These are phyloP conservation scores for Leptomonas pyrrhocoris DNA, from an alignment of 208 protist genomes.

Conservation along the genomic window DNA sequence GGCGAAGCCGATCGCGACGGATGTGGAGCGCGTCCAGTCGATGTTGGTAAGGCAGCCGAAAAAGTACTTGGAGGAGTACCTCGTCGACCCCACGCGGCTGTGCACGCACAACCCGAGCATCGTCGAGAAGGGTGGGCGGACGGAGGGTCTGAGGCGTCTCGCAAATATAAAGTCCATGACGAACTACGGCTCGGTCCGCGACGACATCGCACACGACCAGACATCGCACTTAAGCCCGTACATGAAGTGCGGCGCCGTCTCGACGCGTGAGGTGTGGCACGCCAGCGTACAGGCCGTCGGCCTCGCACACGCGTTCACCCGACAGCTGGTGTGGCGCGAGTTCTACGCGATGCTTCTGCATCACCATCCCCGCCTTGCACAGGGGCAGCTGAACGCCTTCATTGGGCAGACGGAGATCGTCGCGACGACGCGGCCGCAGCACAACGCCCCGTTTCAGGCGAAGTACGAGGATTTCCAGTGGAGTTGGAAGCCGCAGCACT, in stretches of 20 bases:
- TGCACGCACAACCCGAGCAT: constrained; percentile 36
- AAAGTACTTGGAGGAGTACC: constrained; percentile 17
- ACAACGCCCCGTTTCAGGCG: constrained; percentile 67
- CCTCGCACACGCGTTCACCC: constrained; percentile 44
- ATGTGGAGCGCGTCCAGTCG: constrained; percentile 26
- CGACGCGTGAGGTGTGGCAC: constrained; percentile 66
- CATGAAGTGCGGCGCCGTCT: constrained; percentile 82
- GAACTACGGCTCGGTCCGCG: constrained; percentile 49
- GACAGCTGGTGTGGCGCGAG: constrained; percentile 78
- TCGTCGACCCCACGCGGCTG: constrained; percentile 27
- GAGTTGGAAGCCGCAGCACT: constrained; percentile 57
- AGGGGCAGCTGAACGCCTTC: constrained; percentile 59
- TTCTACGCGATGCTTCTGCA: constrained; percentile 74
- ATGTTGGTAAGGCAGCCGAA: constrained; percentile 32
- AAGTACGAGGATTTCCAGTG: constrained; percentile 66
- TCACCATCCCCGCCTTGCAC: constrained; percentile 55
- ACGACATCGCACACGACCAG: constrained; percentile 56
- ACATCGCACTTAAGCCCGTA: constrained; percentile 80
- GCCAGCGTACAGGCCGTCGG: constrained; percentile 39
- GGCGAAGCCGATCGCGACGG: constrained; percentile 16
- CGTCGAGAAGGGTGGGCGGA: constrained; percentile 52
- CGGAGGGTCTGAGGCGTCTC: constrained; percentile 43
- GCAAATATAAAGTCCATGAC: constrained; percentile 27
- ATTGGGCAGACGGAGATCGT: constrained; percentile 22
- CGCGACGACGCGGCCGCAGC: constrained; percentile 9